Percentiles rank a stretch among this genome's conserved stretches.
phyloP scores from a whole-genome alignment of 2,329 filamentous ascomycete species.

The Sclerotinia borealis region DNA sequence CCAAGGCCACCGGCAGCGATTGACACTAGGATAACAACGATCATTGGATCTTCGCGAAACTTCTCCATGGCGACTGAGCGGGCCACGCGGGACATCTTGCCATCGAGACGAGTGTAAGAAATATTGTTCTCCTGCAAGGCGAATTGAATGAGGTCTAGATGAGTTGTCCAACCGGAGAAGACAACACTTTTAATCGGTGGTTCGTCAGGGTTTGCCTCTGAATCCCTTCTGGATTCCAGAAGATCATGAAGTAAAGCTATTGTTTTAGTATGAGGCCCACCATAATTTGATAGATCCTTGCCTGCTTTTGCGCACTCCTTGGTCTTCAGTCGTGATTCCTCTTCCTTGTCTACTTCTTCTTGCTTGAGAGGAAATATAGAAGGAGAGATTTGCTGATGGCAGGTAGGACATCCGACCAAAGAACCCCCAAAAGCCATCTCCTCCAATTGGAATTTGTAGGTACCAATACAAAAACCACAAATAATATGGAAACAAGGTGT shows the following conservation, averaged over 20 bases:
- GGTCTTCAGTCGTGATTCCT: constrained; percentile 22
- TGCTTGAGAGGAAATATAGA: constrained; percentile 62
- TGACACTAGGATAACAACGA: constrained; percentile 82
- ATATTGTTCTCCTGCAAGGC: constrained; percentile 66
- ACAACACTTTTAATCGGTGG: constrained; percentile 86
- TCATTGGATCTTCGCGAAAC: constrained; percentile 65
- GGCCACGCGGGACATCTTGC: constrained; percentile 72
- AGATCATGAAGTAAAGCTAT: constrained; percentile 73
- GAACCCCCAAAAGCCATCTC: constrained; percentile 38
- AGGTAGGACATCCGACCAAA: constrained; percentile 57
- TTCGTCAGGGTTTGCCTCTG: constrained; percentile 47
- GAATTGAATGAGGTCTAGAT: constrained; percentile 85
- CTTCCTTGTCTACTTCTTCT: constrained; percentile 29
- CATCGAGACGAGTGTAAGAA: constrained; percentile 75
- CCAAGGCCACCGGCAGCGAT: constrained; percentile 89
- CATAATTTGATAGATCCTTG: constrained; percentile 62
- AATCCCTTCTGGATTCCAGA: constrained; percentile 56
- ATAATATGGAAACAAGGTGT: constrained; percentile 83
- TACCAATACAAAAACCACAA: constrained; percentile 66
- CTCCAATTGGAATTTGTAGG: constrained; percentile 49
- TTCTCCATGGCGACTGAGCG: constrained; percentile 69
- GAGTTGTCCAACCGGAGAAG: constrained; percentile 93
- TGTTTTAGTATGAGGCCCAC: constrained; percentile 88
- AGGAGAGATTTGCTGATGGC: constrained; percentile 56
- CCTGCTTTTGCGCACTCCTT: constrained; percentile 41